Evolutionary conservation across 2,329 filamentous ascomycete species (phyloP).

Genomic region (Fonsecaea multimorphosa): DNA sequence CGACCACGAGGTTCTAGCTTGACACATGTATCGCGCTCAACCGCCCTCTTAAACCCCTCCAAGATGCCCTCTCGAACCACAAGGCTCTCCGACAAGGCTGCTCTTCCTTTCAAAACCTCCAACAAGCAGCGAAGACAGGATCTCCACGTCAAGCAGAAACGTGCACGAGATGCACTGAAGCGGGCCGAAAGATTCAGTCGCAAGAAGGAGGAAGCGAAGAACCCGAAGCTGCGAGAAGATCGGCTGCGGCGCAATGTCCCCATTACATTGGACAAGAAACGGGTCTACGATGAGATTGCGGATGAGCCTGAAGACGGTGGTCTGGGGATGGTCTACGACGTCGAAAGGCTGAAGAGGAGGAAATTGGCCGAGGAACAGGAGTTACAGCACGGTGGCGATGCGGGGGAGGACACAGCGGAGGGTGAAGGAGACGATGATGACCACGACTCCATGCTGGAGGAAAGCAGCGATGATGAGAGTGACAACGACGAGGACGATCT

Average conservation of each 20-base stretch:
- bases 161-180: slow-evolving; percentile 72
- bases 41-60: neutral
- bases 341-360: slow-evolving; percentile 56
- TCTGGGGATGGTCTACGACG: slow-evolving; percentile 55
- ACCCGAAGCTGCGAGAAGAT: slow-evolving; percentile 75
- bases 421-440: slow-evolving; percentile 49
- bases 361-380: slow-evolving; percentile 54
- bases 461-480: slow-evolving; percentile 61
- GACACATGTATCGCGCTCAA: neutral
- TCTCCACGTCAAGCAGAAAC: slow-evolving; percentile 81
- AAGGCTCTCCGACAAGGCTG: slow-evolving; percentile 44
- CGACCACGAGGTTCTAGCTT: neutral
- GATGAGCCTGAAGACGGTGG: slow-evolving; percentile 54
- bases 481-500: slow-evolving; percentile 31
- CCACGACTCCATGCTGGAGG: slow-evolving; percentile 45
- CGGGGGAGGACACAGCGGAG: slow-evolving; percentile 41
- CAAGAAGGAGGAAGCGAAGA: slow-evolving; percentile 83
- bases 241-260: slow-evolving; percentile 80
- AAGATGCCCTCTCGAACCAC: slow-evolving; percentile 53
- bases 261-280: slow-evolving; percentile 81
- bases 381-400: slow-evolving; percentile 27
- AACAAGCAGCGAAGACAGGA: slow-evolving; percentile 83
- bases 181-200: slow-evolving; percentile 77
- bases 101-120: slow-evolving; percentile 59
- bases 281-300: slow-evolving; percentile 83